Base-by-base conservation (phyloP, 805 yeast species). In the Starmerella scarabaei region DNA sequence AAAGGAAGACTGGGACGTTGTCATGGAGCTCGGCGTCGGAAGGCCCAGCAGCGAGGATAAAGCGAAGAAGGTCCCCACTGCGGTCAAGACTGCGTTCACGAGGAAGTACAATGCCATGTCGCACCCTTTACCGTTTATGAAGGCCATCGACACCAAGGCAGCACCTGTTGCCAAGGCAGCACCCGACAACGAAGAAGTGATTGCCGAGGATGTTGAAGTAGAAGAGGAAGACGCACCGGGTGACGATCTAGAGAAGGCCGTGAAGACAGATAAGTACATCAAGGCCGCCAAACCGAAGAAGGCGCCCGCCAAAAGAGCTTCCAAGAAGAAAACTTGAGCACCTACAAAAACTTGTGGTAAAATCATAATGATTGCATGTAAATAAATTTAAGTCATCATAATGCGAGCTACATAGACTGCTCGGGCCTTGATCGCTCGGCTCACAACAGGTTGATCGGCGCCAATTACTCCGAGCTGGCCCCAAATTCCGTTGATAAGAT, bases 1-100 rank as follows among this genome's bases (percentile, higher is more conserved):
- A 6, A 80, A 75, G 53, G 94, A 86, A 42, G 97, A 91, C 59
- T 88, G 93, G 86, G 97, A 88, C 54, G 70, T 69, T 18, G 63
- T 91, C 9, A 67, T 84, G 71, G 96, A 86, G 47, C 72, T 86
- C 45, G 79, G 83, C 15, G 77, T 85, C 11, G 94, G 94, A 0
- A 54, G 58, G 6, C 57, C 58, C 24, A 54, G 52, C 21, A 63
- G 66, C 24, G 68, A 66, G 12, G 67, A 59, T 14, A 53, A 59
- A 27, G 66, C 72, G 15, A 82, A 82, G 59, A 69, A 72, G 51
- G 68, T 88, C 4, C 75, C 88, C 8, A 71, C 94, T 1, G 68
- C 76, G n/a, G 75, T 74, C 14, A 93, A 91, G 57, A 65, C 88
- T 5, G 80, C 82, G 6, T 84, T 91, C 59, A 91, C 99, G 0